A percentile compares a stretch with the other conserved stretches of the same genome.
phyloP scores from a whole-genome alignment of 768 basidiomycete species.

The Galerina marginata region DNA sequence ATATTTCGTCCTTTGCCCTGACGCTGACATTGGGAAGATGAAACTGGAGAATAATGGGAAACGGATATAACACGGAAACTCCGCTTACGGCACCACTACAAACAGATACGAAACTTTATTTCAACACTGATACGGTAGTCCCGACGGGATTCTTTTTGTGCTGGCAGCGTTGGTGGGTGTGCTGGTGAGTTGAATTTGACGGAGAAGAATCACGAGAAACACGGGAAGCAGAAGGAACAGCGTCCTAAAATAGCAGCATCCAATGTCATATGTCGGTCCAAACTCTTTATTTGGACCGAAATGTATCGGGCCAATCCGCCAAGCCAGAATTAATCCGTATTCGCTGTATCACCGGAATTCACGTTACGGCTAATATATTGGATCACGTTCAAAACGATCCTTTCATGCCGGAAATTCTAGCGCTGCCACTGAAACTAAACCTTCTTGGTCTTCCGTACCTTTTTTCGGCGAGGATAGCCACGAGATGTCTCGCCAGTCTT shows the following conservation, averaged over 20 bases:
- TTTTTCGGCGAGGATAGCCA: constrained; percentile 37
- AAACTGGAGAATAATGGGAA: constrained; percentile 15
- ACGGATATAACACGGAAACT: constrained; percentile 30
- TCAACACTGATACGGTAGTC: neutral
- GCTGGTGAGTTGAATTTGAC: neutral
- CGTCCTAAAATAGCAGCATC: constrained; percentile 18
- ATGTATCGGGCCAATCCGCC: constrained; percentile 28
- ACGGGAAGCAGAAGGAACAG: constrained; percentile 2
- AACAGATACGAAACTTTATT: constrained; percentile 14
- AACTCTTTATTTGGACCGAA: constrained; percentile 23
- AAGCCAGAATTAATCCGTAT: constrained; percentile 31
- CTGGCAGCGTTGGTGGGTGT: neutral
- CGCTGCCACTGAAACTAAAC: constrained; percentile 39
- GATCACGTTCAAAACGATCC: constrained; percentile 35
- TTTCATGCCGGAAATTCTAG: constrained; percentile 42
- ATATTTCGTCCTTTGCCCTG: neutral
- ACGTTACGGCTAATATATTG: constrained; percentile 39
- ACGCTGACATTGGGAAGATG: constrained; percentile 3
- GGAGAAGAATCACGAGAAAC: constrained; percentile 7
- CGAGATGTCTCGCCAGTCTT: constrained; percentile 29
- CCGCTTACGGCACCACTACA: constrained; percentile 14
- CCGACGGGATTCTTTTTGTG: constrained; percentile 3
- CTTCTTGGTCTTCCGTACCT: constrained; percentile 44
- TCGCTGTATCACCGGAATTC: constrained; percentile 41
- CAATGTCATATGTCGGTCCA: constrained; percentile 22